A percentile compares a stretch with the other conserved stretches of the same genome.
Evolutionary conservation across 257 asterid species (phyloP).

Genomic region (Leonotis leonurus): DNA sequence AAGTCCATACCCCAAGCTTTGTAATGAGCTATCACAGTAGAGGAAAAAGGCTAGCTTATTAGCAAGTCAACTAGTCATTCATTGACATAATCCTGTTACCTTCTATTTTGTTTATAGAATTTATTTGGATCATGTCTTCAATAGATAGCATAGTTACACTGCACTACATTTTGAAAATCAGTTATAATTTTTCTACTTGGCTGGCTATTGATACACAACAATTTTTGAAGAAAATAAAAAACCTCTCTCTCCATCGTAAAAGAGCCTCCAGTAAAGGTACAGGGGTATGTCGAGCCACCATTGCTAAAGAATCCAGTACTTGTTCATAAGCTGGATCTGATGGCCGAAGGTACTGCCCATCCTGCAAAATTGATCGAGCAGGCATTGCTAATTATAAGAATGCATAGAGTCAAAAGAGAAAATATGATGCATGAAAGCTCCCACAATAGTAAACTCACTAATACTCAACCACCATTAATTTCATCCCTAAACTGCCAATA

Average conservation of each 20-base stretch:
- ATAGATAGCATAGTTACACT: neutral
- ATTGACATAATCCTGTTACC: neutral
- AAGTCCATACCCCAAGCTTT: neutral
- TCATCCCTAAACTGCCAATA: neutral
- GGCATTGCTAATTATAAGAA: slow-evolving; percentile 1
- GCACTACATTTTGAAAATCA: neutral
- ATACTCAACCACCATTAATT: slow-evolving; percentile 2
- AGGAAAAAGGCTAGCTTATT: neutral
- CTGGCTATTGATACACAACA: slow-evolving; percentile 1
- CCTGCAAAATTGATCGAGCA: slow-evolving; percentile 43
- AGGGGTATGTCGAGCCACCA: slow-evolving; percentile 99
- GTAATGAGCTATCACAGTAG: neutral
- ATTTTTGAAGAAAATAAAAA: slow-evolving; percentile 11
- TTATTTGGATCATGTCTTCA: neutral
- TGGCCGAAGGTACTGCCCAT: slow-evolving; percentile 98
- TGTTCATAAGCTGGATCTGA: slow-evolving; percentile 99
- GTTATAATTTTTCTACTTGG: neutral
- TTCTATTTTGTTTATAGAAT: neutral
- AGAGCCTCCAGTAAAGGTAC: slow-evolving; percentile 98
- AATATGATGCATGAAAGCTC: neutral
- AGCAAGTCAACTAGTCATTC: neutral
- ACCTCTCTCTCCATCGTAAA: slow-evolving; percentile 97
- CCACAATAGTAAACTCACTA: neutral
- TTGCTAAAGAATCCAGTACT: slow-evolving; percentile 96
- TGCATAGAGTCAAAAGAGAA: neutral